A percentile compares a stretch with the other conserved stretches of the same genome.
Conservation (phyloP, 768 basidiomycete genomes). For the Gloeopeniophorella convolvens region DNA sequence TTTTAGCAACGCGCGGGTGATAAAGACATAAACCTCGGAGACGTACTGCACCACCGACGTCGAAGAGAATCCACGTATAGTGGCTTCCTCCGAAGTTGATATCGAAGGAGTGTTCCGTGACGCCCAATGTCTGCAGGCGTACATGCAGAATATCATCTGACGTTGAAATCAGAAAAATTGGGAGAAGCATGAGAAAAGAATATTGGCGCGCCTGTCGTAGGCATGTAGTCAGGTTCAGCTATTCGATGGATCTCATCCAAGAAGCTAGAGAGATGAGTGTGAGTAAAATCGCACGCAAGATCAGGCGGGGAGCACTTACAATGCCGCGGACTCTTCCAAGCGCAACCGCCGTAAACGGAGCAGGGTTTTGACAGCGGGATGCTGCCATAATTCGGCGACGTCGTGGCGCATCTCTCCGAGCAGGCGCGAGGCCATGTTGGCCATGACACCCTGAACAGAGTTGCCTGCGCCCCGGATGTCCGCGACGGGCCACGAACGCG, state of each 20-base stretch:
- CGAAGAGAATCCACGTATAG: constrained; percentile 75
- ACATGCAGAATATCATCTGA: constrained; percentile 74
- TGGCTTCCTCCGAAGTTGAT: constrained; percentile 54
- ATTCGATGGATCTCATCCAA: constrained; percentile 60
- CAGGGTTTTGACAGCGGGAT: constrained; percentile 56
- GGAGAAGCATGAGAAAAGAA: not conserved
- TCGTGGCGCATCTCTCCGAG: constrained; percentile 44
- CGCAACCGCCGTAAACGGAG: constrained; percentile 51
- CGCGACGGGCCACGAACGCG: constrained; percentile 36
- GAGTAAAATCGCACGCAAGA: constrained; percentile 4
- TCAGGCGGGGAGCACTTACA: constrained; percentile 41
- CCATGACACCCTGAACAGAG: constrained; percentile 32
- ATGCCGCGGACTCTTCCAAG: constrained; percentile 70
- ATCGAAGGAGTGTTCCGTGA: constrained; percentile 70
- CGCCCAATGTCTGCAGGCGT: constrained; percentile 73
- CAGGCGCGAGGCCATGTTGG: constrained; percentile 49
- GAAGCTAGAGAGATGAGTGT: constrained; percentile 42
- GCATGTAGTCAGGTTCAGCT: constrained; percentile 60
- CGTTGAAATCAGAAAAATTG: not conserved
- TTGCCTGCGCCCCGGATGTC: constrained; percentile 30
- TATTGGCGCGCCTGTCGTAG: constrained; percentile 49
- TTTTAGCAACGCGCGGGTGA: constrained; percentile 12
- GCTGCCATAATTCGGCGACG: constrained; percentile 61
- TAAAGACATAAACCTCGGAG: not conserved
- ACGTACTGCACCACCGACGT: constrained; percentile 78